Base-by-base conservation (phyloP, 2,329 filamentous ascomycete species). In the Parastagonospora avenae region DNA sequence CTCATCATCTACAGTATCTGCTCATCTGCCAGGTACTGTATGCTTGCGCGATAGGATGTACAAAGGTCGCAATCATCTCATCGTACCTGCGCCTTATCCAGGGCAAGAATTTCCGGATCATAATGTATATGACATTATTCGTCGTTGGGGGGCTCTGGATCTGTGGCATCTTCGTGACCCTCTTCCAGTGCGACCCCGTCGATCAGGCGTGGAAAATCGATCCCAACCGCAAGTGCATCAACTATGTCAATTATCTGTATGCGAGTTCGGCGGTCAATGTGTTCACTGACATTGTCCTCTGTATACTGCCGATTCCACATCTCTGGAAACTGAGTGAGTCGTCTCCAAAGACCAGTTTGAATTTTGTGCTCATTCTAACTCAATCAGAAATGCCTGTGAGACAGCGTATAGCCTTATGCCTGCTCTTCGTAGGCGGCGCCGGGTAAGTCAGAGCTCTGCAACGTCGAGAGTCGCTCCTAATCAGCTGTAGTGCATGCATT, bases 61-160 rank as follows among this genome's bases (percentile, higher is more conserved):
- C 66, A 12, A 70, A 70, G 33, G 50, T 66, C 12, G 62, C 66
- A 8, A 66, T 68, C 42, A 63, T 70, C 48, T 52, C 63, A 5
- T 67, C 60, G 2, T 70, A 67, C 41, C 51, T 70, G 8, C 63
- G 63, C 16, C 60, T 68, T 35, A 55, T 70, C 4, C 55, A 55
- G 35, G 49, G 62, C 8, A 29, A 14, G 30, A 39, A 10, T 2
- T 68, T 70, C 35, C 60, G 64, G 9, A 55, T 57, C 4, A 11
- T 40, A 8, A 63, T 68, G 60, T 63, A 62, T 36, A 38, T 38
- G 4, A 64, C 52, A 8, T 48, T 43, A 6, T 38, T 57, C 10
- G 32, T 62, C 2, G 56, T 63, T 8, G 27, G 48, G 4, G 52
- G 59, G 3, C 46, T 67, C 24, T 66, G 59, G 60, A n/a, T 64